phyloP scores from a whole-genome alignment of 176 grass and related monocot genomes.

The Ampelocalamus luodianensis region DNA sequence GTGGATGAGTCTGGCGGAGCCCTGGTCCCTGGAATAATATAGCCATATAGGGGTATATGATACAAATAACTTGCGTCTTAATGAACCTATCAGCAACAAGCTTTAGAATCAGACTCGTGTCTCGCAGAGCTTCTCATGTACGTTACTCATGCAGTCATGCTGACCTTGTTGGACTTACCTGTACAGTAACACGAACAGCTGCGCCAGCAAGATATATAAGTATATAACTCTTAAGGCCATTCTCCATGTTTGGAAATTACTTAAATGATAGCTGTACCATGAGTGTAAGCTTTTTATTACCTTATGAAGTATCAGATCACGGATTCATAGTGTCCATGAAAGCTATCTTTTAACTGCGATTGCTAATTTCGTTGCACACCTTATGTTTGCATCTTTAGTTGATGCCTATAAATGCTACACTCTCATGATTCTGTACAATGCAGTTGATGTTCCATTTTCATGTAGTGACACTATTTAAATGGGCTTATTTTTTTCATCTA shows the following conservation, averaged over 20 bases:
- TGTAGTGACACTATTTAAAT: not conserved
- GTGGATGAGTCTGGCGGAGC: not conserved
- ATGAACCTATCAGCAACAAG: not conserved
- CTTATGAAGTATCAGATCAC: not conserved
- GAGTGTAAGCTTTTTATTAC: not conserved
- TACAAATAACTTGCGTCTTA: not conserved
- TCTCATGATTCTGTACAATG: constrained; percentile 18
- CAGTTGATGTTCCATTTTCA: constrained; percentile 2
- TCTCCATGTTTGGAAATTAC: not conserved
- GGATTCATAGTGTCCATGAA: constrained; percentile 22
- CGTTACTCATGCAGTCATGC: not conserved
- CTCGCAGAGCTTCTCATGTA: not conserved
- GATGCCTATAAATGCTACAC: not conserved
- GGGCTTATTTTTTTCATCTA: not conserved
- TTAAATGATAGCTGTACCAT: not conserved
- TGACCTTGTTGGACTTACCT: not conserved
- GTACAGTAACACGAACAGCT: not conserved
- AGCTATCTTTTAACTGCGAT: not conserved
- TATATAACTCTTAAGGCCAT: not conserved
- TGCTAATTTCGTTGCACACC: not conserved
- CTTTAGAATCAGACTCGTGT: not conserved
- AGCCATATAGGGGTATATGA: not conserved
- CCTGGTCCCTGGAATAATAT: not conserved
- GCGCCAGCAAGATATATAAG: not conserved
- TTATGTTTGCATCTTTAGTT: constrained; percentile 22